phyloP scores from a whole-genome alignment of 129 eudicot species.

The carrot (Daucus carota) region DNA sequence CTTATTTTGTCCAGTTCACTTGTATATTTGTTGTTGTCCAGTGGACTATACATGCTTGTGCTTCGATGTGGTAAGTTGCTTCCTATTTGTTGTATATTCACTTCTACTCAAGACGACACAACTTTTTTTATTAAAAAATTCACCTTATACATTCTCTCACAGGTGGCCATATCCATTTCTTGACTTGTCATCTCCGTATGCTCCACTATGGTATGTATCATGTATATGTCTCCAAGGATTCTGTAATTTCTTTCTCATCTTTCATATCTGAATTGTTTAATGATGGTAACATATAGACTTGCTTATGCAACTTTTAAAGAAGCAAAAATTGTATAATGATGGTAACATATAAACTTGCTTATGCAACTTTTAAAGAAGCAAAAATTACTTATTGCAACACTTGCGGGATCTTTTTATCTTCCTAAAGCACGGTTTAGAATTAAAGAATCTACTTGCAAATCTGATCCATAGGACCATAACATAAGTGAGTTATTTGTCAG shows the following conservation, averaged over 20 bases:
- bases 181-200: constrained; percentile 81
- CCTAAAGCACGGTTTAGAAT: too few species aligned
- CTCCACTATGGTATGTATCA: constrained; percentile 70
- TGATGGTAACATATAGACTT: too few species aligned
- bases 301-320: not conserved
- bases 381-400: not conserved
- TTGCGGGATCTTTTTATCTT: too few species aligned
- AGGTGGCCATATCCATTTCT: constrained; percentile 97
- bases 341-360: too few species aligned
- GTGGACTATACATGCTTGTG: constrained; percentile 87
- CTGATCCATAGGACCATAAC: not conserved
- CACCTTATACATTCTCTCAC: constrained; percentile 17
- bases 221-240: not conserved
- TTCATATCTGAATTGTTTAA: not conserved
- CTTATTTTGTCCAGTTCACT: constrained; percentile 81
- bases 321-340: not conserved
- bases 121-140: not conserved
- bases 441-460: too few species aligned
- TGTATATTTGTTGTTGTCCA: constrained; percentile 64
- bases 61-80: constrained; percentile 46
- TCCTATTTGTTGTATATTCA: not conserved
- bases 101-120: not conserved
- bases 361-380: not conserved
- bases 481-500: not conserved
- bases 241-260: too few species aligned